Conservation (phyloP, 441 rosid species). For the Arabidopsis hybrid region DNA sequence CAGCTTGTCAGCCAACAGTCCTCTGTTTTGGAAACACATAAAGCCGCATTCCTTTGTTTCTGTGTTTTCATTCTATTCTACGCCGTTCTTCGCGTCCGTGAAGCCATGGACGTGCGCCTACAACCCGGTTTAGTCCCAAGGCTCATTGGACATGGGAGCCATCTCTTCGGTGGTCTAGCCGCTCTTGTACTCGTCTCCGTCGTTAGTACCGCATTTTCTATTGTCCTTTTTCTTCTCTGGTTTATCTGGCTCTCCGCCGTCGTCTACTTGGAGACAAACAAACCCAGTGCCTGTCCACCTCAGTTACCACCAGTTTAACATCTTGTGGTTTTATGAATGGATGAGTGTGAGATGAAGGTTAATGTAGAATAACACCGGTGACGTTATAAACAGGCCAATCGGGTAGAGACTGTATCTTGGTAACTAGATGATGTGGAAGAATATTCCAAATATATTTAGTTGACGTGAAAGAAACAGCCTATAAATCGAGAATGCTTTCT, state of each 20-base stretch:
- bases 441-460: not conserved
- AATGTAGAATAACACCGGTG: not conserved
- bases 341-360: no score
- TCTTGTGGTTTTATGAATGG: not conserved
- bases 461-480: not conserved
- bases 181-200: slow-evolving; percentile 18
- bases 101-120: slow-evolving; percentile 20
- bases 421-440: not conserved
- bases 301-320: slow-evolving; percentile 5
- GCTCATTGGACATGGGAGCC: slow-evolving; percentile 28
- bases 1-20: slow-evolving; percentile 30
- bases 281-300: not conserved
- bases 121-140: slow-evolving; percentile 8
- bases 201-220: slow-evolving; percentile 3
- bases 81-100: slow-evolving; percentile 18
- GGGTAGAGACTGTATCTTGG: no score
- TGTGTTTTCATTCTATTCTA: slow-evolving; percentile 14
- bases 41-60: slow-evolving; percentile 23
- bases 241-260: slow-evolving; percentile 26
- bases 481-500: no score
- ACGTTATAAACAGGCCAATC: no score
- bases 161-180: slow-evolving; percentile 37
- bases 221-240: slow-evolving; percentile 21
- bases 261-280: not conserved
- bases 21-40: slow-evolving; percentile 32